Conservation (phyloP, 2,329 filamentous ascomycete species). For the Aspergillus amoenus region DNA sequence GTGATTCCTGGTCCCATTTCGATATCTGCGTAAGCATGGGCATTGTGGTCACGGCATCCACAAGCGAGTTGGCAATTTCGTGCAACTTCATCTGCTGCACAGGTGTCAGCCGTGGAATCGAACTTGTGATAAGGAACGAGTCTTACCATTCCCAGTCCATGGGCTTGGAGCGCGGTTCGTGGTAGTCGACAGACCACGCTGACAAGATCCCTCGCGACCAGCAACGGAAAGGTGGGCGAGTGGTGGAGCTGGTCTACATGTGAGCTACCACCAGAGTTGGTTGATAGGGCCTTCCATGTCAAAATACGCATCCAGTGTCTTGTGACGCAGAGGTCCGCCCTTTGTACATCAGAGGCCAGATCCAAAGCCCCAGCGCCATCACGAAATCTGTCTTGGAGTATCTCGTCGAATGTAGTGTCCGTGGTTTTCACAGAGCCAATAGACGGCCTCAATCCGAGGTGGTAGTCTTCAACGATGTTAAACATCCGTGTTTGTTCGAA, state of each 20-base stretch:
- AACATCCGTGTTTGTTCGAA: conserved; percentile 53
- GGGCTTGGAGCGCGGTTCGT: conserved; percentile 49
- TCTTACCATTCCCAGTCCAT: conserved; percentile 46
- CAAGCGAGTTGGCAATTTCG: conserved; percentile 27
- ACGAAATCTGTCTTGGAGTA: conserved; percentile 45
- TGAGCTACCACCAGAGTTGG: conserved; percentile 23
- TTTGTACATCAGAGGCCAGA: conserved; percentile 50
- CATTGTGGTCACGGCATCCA: conserved; percentile 23
- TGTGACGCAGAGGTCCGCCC: conserved; percentile 51
- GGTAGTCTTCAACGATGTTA: conserved; percentile 43
- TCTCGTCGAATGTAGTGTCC: conserved; percentile 22
- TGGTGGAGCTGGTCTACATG: conserved; percentile 14
- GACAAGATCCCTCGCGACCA: conserved; percentile 50
- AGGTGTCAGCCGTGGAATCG: not conserved
- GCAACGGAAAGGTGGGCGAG: conserved; percentile 33
- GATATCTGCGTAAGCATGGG: conserved; percentile 13
- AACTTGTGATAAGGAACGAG: not conserved
- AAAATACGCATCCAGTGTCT: conserved; percentile 54
- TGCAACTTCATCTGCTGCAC: conserved; percentile 29
- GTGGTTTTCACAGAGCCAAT: conserved; percentile 27
- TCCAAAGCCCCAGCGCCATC: conserved; percentile 42
- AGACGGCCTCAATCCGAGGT: conserved; percentile 4
- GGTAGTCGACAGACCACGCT: conserved; percentile 46
- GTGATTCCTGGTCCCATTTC: conserved; percentile 20
- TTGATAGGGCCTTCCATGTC: conserved; percentile 46